These are phyloP conservation scores for Chimonanthus salicifolius DNA, from an alignment of 164 flowering plant species.

Conservation along the genomic window DNA sequence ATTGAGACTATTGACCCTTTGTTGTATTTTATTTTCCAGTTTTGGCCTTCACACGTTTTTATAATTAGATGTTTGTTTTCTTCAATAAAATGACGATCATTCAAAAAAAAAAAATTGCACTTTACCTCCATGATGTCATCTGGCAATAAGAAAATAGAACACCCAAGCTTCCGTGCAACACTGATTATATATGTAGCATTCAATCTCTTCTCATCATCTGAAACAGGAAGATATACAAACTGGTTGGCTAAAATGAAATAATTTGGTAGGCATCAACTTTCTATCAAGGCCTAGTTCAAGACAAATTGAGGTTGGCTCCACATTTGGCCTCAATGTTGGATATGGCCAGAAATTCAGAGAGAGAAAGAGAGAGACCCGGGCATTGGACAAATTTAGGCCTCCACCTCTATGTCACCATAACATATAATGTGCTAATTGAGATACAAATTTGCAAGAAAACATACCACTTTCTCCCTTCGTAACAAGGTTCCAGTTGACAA, in stretches of 20 bases:
- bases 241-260: too few relatives aligned
- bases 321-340: too few relatives aligned
- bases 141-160: slow-evolving; percentile 90
- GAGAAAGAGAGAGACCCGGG: background rate
- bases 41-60: too few relatives aligned
- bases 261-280: too few relatives aligned
- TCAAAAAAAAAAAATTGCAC: background rate
- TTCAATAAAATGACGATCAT: too few relatives aligned
- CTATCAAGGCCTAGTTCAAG: too few relatives aligned
- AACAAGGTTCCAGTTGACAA: slow-evolving; percentile 89
- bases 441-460: slow-evolving; percentile 4
- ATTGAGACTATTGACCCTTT: too few relatives aligned
- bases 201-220: slow-evolving; percentile 85
- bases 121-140: slow-evolving; percentile 95
- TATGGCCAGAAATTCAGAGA: background rate
- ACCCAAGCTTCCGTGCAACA: slow-evolving; percentile 93
- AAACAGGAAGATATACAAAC: slow-evolving; percentile 1
- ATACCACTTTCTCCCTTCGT: slow-evolving; percentile 82
- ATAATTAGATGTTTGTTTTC: too few relatives aligned
- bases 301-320: too few relatives aligned
- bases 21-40: too few relatives aligned
- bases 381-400: background rate
- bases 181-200: slow-evolving; percentile 94
- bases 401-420: background rate
- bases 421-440: background rate